Conservation (phyloP, 345 rosid species). For the Linum trigynum region DNA sequence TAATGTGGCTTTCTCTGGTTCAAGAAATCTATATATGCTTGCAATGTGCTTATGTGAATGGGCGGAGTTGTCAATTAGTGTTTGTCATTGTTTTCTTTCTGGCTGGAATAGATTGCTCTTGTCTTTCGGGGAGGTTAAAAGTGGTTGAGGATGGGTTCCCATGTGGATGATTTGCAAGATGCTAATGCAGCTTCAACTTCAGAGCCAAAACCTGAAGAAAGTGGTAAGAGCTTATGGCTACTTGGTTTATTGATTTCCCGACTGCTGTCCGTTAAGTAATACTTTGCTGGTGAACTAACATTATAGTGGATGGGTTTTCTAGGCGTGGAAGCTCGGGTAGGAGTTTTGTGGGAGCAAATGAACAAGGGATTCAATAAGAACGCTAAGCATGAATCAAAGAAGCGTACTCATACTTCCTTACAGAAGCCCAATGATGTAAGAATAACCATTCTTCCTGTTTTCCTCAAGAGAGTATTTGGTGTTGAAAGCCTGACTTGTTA, state of each 20-base stretch:
- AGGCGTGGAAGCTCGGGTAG: constrained; percentile 38
- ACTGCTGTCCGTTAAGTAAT: not conserved
- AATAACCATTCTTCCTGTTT: not conserved
- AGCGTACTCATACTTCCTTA: constrained; percentile 14
- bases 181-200: constrained; percentile 17
- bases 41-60: not conserved
- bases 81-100: not conserved
- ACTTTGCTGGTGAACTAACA: not conserved
- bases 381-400: constrained; percentile 24
- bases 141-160: constrained; percentile 22
- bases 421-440: constrained; percentile 42
- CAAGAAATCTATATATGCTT: not conserved
- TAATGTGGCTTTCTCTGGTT: not conserved
- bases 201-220: constrained; percentile 18
- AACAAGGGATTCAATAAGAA: constrained; percentile 36
- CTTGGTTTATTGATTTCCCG: not conserved
- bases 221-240: constrained; percentile 21
- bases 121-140: constrained; percentile 20
- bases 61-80: no score
- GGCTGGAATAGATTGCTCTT: not conserved
- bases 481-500: not conserved
- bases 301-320: constrained; percentile 3
- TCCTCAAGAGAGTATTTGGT: not conserved
- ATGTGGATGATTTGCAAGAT: constrained; percentile 22
- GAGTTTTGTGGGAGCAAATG: constrained; percentile 62